These are phyloP conservation scores for Nicotiana noctiflora DNA, from an alignment of 257 asterid genomes.

Conservation along the genomic window DNA sequence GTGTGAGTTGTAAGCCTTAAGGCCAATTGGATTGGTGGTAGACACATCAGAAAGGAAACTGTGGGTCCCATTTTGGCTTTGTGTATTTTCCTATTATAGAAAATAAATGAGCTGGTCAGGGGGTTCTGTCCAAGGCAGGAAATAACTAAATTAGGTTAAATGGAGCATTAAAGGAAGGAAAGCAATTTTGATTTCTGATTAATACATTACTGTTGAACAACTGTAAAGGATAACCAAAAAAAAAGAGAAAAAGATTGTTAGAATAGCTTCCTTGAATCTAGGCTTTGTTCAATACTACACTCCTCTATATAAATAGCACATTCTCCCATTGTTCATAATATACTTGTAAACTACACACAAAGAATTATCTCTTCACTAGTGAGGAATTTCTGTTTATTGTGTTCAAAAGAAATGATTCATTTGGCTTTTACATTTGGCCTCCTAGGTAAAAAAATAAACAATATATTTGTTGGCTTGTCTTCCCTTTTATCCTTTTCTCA, in stretches of 20 bases:
- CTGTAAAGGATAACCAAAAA: constrained; percentile 3
- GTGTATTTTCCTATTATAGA: background rate
- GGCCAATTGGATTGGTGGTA: constrained; percentile 9
- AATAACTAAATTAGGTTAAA: constrained; percentile 6
- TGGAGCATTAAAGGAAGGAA: constrained; percentile 6
- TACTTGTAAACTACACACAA: background rate
- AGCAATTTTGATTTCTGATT: background rate
- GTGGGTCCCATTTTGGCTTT: background rate
- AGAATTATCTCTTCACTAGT: background rate
- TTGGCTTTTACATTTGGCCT: constrained; percentile 47
- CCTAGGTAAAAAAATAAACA: constrained; percentile 27
- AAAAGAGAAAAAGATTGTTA: background rate
- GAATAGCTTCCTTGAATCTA: background rate
- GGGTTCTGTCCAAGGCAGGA: background rate
- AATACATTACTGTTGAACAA: background rate
- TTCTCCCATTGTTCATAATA: background rate
- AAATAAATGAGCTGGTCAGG: constrained; percentile 1
- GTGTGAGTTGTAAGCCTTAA: constrained; percentile 11
- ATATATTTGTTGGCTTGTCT: background rate
- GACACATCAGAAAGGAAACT: constrained; percentile 9
- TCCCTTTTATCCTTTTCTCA: background rate
- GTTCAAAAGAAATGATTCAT: background rate
- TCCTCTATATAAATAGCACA: constrained; percentile 1
- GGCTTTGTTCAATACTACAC: background rate
- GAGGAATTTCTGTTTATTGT: background rate